Conservation (phyloP, 441 rosid genomes). For the Populus hybrid region DNA sequence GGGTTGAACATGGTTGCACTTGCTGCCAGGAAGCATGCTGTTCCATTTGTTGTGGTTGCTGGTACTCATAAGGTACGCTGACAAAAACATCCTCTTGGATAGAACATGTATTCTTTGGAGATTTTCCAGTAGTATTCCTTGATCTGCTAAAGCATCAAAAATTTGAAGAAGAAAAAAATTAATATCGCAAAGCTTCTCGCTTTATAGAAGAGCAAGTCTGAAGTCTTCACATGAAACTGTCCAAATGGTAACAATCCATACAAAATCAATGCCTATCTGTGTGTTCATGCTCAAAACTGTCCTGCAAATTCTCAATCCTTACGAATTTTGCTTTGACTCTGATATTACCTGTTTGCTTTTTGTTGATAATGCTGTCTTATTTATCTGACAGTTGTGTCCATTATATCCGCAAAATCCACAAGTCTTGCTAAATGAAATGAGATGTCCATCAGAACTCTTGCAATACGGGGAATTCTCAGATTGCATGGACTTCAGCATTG, state of each 20-base stretch:
- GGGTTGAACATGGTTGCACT: slow-evolving; percentile 87
- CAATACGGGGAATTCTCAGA: slow-evolving; percentile 84
- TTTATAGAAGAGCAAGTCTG: neutral
- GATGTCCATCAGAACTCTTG: slow-evolving; percentile 71
- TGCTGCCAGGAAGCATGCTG: slow-evolving; percentile 78
- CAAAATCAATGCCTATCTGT: neutral
- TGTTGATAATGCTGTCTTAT: neutral
- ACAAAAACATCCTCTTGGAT: neutral
- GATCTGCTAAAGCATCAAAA: neutral
- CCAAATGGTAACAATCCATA: neutral
- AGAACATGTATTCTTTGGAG: neutral
- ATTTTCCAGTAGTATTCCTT: neutral
- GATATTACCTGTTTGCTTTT: neutral
- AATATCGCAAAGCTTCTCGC: neutral
- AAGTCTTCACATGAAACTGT: neutral
- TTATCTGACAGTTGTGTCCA: slow-evolving; percentile 61
- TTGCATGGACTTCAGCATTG: slow-evolving; percentile 60
- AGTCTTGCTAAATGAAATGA: slow-evolving; percentile 69
- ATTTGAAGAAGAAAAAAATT: neutral
- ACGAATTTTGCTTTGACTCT: neutral
- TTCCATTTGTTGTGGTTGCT: slow-evolving; percentile 84
- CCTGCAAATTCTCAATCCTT: neutral
- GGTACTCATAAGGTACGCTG: slow-evolving; percentile 74
- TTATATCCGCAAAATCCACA: slow-evolving; percentile 81
- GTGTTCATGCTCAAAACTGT: neutral